phyloP scores from a whole-genome alignment of 129 eudicot genomes.

The Pittosporum tobira region DNA sequence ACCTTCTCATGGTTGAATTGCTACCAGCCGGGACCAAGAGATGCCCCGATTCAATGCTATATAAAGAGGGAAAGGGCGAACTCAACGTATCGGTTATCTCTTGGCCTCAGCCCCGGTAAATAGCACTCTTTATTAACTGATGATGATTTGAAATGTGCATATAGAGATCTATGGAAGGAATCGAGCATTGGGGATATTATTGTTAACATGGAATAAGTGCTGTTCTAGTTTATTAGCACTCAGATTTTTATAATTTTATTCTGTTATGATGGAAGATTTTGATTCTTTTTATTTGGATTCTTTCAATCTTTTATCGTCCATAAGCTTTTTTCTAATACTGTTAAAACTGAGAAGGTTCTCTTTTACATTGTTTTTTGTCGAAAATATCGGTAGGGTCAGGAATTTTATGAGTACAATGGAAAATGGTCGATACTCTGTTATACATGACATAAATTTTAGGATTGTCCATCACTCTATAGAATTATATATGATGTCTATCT shows the following conservation, averaged over 20 bases:
- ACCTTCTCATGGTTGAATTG: conserved; percentile 2
- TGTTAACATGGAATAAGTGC: neutral
- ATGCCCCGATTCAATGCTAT: conserved; percentile 10
- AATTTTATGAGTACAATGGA: no score
- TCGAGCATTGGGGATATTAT: neutral
- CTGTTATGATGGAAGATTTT: no score
- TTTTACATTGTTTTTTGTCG: no score
- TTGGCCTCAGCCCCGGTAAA: conserved; percentile 51
- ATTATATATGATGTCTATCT: neutral
- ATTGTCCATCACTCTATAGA: no score
- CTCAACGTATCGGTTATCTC: conserved; percentile 40
- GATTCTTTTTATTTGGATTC: no score
- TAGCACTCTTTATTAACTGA: neutral
- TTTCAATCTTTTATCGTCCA: no score
- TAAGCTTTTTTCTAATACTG: neutral
- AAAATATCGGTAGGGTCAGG: no score
- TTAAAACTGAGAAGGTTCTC: neutral
- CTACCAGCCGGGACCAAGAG: conserved; percentile 6
- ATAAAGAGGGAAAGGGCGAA: conserved; percentile 47
- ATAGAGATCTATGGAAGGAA: no score
- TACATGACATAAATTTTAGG: no score
- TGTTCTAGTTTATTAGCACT: neutral
- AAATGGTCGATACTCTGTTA: no score
- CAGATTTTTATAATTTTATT: no score
- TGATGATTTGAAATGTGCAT: neutral